Evolutionary conservation across 805 yeast genomes (phyloP), one percentile per base, ranked within the genome.

Genomic region (Starmerella khaoyaiensis): DNA sequence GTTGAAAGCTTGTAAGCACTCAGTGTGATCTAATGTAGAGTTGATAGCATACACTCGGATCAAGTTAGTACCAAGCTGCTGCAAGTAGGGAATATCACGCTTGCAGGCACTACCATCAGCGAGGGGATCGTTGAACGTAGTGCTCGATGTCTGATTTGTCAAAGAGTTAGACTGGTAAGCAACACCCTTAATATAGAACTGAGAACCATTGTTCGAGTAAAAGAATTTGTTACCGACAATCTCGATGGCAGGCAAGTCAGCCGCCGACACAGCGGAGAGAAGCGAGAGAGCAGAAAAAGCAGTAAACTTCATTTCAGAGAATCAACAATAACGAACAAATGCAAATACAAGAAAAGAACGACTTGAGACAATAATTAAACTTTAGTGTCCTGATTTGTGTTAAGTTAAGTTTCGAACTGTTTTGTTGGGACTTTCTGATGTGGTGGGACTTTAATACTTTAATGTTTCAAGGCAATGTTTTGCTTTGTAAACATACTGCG

Each of bases 21-120:
- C 71, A 52, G 73, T 77, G 62, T 87, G 97, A 53, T 74, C 65
- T 41, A 65, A 62, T 1, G 68, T 59, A 14, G 87, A 76, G 60
- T 86, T 77, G 36, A 87, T 70, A 27, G 93, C 83, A 54, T 86
- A 87, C 2, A 87, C 93, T 53, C 97, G 71, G 39, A 87, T 64
- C 9, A 79, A 73, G 57, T 87, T 87, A 38, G 90, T 71, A 36
- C 72, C 71, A 35, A 86, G 66, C 42, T 74, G 66, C 40, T 62
- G 58, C 41, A 84, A 65, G 55, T 77, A 76, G n/a, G 84, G 82
- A 42, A 86, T 67, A 53, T 87, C 97, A 53, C 96, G 69, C 46
- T 72, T 57, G 62, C 97, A 87, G 3, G 76, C 63, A 2, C 56
- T 61, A 10, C 67, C 62, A 53, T 81, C 80, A 4, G 83, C 79